Evolutionary conservation across 257 asterid species (phyloP), one percentile per base, ranked within the genome.

Genomic region (Cynanchum wilfordii): DNA sequence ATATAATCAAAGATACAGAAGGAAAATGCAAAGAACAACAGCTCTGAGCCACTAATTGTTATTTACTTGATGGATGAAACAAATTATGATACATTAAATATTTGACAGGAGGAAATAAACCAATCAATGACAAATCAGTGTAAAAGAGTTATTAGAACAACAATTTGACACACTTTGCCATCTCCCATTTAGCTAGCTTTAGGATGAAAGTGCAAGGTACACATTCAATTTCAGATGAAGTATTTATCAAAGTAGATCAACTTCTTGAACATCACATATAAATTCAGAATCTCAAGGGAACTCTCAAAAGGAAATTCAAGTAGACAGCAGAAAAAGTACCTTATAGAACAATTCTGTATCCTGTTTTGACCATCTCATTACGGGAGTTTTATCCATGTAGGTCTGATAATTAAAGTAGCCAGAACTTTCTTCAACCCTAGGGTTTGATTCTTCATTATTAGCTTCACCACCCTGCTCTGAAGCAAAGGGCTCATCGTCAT

Each of bases 281-380:
- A 58, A 51, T 68, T 68, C 55, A 44, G 10, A 73, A 40, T 56
- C 75, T 47, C 13, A 38, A 75, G 60, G 2, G 6, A 22, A 58
- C 59, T 45, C 75, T 49, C 51, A 16, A 25, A 25, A 27, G 27
- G 25, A 42, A 44, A 44, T 24, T 29, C 60, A 51, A 19, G 68
- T 33, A 42, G 71, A 63, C 29, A 50, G 51, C 29, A 77, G 67
- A 74, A 77, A 69, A 57, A 64, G 45, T 82, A 90, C 98, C 96
- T 95, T 79, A 54, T 95, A 95, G 85, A 95, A 95, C 79, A 87
- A 76, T 76, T 92, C 96, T 11, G 97, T 92, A 66, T 92, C 98
- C 85, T 86, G 86, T 79, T 92, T 86, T 58, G 96, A 80, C 99
- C 99, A 95, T 86, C 90, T 81, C 64, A 69, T 68, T 54, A 75